Conservation (phyloP, 495 filamentous ascomycete genomes). For the Cudoniella acicularis region DNA sequence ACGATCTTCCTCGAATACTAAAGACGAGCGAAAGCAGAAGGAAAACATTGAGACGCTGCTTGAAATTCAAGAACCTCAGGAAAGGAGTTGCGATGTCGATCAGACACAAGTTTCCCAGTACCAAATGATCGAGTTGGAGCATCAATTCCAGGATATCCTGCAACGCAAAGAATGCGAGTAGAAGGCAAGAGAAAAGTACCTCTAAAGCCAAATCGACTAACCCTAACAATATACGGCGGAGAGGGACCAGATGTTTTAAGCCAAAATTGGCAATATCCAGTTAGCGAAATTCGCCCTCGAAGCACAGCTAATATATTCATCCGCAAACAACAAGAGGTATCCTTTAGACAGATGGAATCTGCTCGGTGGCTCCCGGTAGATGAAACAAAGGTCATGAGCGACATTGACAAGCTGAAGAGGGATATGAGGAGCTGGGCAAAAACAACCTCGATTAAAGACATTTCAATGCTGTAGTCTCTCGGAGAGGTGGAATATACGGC, state of each 20-base stretch:
- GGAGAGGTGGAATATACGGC: neutral
- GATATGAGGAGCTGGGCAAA: slow-evolving; percentile 9
- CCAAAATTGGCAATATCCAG: neutral
- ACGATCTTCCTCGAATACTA: too few species aligned
- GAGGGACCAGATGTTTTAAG: neutral
- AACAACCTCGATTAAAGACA: neutral
- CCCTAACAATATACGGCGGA: neutral
- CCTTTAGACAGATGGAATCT: slow-evolving; percentile 10
- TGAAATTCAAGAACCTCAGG: too few species aligned
- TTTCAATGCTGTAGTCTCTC: neutral
- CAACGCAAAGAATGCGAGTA: too few species aligned
- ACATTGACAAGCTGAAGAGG: slow-evolving; percentile 14
- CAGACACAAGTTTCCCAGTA: too few species aligned
- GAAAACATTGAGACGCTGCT: too few species aligned
- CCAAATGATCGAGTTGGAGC: too few species aligned
- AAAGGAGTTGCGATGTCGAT: too few species aligned
- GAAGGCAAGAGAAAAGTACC: too few species aligned
- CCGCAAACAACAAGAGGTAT: slow-evolving; percentile 9
- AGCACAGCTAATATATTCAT: slow-evolving; percentile 3
- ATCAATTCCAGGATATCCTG: too few species aligned
- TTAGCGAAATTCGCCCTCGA: neutral
- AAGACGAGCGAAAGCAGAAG: too few species aligned
- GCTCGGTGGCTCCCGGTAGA: slow-evolving; percentile 6
- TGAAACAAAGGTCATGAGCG: slow-evolving; percentile 3
- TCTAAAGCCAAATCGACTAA: too few species aligned